Base-by-base conservation (phyloP, 2,329 filamentous ascomycete species). In the Domatiomyces globalis region DNA sequence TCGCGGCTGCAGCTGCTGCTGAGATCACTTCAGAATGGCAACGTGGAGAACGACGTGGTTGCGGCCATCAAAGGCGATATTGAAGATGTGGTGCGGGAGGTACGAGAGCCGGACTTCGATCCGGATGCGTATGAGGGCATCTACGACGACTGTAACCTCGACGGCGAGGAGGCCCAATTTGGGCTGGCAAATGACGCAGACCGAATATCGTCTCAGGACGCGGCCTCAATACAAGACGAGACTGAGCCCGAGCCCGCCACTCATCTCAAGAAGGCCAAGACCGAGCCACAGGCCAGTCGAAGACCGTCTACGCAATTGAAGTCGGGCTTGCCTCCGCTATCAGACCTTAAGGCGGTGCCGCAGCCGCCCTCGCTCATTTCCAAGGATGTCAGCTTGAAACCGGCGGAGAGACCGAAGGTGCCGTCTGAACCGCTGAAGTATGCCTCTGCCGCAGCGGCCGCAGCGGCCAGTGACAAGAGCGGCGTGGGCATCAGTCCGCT, bases 341-440 rank as follows among this genome's bases (percentile, higher is more conserved):
- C 92, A 49, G 95, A 90, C 25, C 72, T 98, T 61, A 88, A 96
- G 67, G 83, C 82, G 1, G 65, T 68, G 50, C 64, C 67, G 20
- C 57, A 56, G 19, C 57, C 57, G 46, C 58, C 58, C n/a, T 29
- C 54, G 29, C 64, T 68, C 18, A 65, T 64, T 63, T 69, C 75
- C 48, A 71, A 76, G 52, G 75, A 74, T 49, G 75, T 74, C 49
- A 72, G 76, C 49, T 96, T 96, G 90, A 98, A 96, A 72, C 90
- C 92, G 10, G 92, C 92, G 17, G 83, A 87, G 17, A 71, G 89
- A 61, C 92, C 92, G 1, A 80, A 90, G 66, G 82, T 86, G 5
- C 85, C 87, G 3, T 88, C 88, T 46, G 90, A 96, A 66, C 87
- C 85, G 1, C 74, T 98, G 59, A 96, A 96, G 69, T 98, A 98